A percentile compares a stretch with the other conserved stretches of the same genome.
These are phyloP conservation scores for Puccinia coronata DNA, from an alignment of 1,284 basidiomycete genomes.

Conservation along the genomic window DNA sequence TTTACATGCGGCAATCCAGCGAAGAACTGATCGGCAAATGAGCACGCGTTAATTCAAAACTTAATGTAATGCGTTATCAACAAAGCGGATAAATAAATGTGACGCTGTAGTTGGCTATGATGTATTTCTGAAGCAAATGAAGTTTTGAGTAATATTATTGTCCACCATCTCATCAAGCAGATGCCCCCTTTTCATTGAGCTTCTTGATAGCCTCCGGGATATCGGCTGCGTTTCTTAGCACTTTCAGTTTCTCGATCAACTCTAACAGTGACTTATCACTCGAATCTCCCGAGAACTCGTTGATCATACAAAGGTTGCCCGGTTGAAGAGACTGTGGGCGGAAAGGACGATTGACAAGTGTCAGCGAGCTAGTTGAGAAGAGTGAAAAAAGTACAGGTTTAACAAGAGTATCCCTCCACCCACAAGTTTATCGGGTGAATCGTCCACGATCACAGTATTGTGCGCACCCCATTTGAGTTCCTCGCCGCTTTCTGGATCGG, in stretches of 20 bases:
- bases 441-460: slow-evolving; percentile 43
- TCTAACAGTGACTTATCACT: slow-evolving; percentile 15
- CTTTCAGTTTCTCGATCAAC: slow-evolving; percentile 31
- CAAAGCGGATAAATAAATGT: not conserved
- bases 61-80: not conserved
- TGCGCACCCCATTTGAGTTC: slow-evolving; percentile 12
- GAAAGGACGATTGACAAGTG: not conserved
- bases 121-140: not conserved
- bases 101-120: not conserved
- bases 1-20: too few species aligned
- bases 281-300: slow-evolving; percentile 11
- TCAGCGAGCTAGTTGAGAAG: not conserved
- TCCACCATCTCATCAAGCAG: not conserved
- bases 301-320: slow-evolving; percentile 21
- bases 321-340: slow-evolving; percentile 27
- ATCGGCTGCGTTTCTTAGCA: not conserved
- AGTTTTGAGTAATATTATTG: not conserved
- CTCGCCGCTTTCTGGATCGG: slow-evolving; percentile 6
- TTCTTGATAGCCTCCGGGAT: slow-evolving; percentile 30
- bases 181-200: not conserved
- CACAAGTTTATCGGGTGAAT: slow-evolving; percentile 42
- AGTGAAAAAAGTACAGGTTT: not conserved
- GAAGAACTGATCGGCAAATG: not conserved
- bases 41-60: not conserved
- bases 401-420: not conserved